Base-by-base conservation (phyloP, 768 basidiomycete species). In the Calvatia gigantea region DNA sequence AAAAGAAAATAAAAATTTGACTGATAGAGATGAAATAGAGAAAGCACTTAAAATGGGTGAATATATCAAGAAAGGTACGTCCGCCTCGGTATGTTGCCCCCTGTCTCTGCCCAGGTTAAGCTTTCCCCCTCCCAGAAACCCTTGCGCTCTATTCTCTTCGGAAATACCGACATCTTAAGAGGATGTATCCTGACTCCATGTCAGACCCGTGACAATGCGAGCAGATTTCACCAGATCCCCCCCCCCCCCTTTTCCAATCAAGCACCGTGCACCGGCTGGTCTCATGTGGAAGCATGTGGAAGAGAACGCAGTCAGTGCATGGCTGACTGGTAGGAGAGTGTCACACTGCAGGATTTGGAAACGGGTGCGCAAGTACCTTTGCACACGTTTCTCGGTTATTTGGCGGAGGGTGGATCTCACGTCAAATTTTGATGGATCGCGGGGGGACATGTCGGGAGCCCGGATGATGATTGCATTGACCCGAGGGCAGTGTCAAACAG, bases 51-150 rank as follows among this genome's bases (percentile, higher is more conserved):
- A 77, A 56, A 70, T 92, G 28, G 88, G 85, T 11, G 90, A 92
- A 66, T 92, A 91, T 61, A 92, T 94, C 69, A 90, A 86, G 72
- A 88, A 89, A 64, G 91, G 91, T 88, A 62, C 58, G 80, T 64
- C 29, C 39, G 19, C n/a, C 38, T 41, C 31, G 6, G 21, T 54
- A 19, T 35, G 23, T 4, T 19, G 12, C 31, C 29, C 6, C 41
- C 38, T 6, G 21, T 15, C 4, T 17, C 23, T 45, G n/a, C n/a
- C n/a, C n/a, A n/a, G n/a, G n/a, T 17, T 27, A 9, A 46, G n/a
- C n/a, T n/a, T n/a, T 37, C 31, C 23, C 52, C 43, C 27, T 57
- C 17, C n/a, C 61, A 91, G 91, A 93, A 72, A 92, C 90, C 0
- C 74, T 93, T 41, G 90, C 91, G 0, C 69, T 94, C 19, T 93